Evolutionary conservation across 2,329 filamentous ascomycete genomes (phyloP), one percentile per base, ranked within the genome.

Genomic region (Claviceps citrina): DNA sequence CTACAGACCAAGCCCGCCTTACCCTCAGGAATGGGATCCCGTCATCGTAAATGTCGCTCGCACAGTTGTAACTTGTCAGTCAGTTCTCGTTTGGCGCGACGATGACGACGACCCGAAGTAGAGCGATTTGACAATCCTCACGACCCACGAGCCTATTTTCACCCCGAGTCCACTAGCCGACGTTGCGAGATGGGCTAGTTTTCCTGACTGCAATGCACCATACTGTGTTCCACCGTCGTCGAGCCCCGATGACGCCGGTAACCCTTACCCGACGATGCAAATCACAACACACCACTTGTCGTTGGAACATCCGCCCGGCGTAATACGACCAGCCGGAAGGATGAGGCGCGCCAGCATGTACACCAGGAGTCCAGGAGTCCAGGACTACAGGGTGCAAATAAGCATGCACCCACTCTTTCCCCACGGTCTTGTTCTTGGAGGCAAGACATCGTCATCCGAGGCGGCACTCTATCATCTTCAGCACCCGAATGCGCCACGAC

Each of bases 391-490:
- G 34, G 35, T 34, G 9, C 4, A 18, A 28, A 20, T 5, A 25
- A 18, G 18, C 31, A 16, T n/a, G 31, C 26, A 25, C 32, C 38
- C 38, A 40, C 38, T 36, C 25, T 30, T 40, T 39, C 25, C 40
- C 31, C 36, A 33, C 26, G 36, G 40, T 33, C 24, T 20, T 35
- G 22, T 32, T 36, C 31, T 26, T 12, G 28, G 26, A 39, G 36
- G 40, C 40, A 39, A 39, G 31, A 39, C 40, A 42, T 39, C 31
- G 39, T 39, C 35, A 35, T 26, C 18, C 36, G 31, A 25, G n/a
- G 27, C 19, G 20, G 26, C 24, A 37, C 28, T 22, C 20, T 13
- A 27, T 33, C 22, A 15, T 27, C 24, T 39, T 39, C 16, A 39
- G 30, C 37, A 32, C 16, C 30, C 16, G 20, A 9, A 19, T 39